A percentile compares a stretch with the other conserved stretches of the same genome.
Evolutionary conservation across 495 filamentous ascomycete species (phyloP).

Genomic region (Cryomyces minteri): DNA sequence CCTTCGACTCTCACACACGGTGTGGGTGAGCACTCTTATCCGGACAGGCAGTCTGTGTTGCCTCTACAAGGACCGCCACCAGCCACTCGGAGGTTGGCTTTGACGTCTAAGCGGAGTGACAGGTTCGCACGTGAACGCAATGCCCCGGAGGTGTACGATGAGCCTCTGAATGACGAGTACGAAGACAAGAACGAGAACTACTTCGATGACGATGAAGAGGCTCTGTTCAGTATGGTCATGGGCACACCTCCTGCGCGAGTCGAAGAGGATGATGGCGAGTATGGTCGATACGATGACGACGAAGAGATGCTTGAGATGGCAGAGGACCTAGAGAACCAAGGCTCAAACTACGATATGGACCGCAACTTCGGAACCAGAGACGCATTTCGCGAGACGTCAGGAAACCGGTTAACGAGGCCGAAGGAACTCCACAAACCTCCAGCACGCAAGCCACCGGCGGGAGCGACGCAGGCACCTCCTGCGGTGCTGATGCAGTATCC

Average conservation of each 20-base stretch:
- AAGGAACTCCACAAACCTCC: slow-evolving; percentile 15
- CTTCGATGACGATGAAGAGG: slow-evolving; percentile 1
- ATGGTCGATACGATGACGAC: slow-evolving; percentile 29
- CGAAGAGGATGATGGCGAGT: slow-evolving; percentile 9
- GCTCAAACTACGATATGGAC: not conserved
- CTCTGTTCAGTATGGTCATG: slow-evolving; percentile 11
- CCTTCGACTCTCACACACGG: no score
- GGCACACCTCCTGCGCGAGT: slow-evolving; percentile 7
- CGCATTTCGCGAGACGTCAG: slow-evolving; percentile 37
- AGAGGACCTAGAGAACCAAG: slow-evolving; percentile 33
- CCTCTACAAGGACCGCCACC: not conserved
- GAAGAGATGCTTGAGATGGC: slow-evolving; percentile 50
- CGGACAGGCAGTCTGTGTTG: not conserved
- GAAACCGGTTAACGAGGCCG: slow-evolving; percentile 24
- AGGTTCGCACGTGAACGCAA: not conserved
- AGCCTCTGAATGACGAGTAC: not conserved
- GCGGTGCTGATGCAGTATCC: slow-evolving; percentile 28
- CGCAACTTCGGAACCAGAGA: slow-evolving; percentile 18
- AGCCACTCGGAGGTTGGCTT: not conserved
- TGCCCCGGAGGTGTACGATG: not conserved
- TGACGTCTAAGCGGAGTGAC: not conserved
- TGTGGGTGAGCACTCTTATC: no score
- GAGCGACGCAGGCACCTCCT: not conserved
- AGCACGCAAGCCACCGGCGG: slow-evolving; percentile 4
- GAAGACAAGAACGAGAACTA: slow-evolving; percentile 1